Evolutionary conservation across 2,329 filamentous ascomycete genomes (phyloP), one percentile per base, ranked within the genome.

Genomic region (Colletotrichum sp.): DNA sequence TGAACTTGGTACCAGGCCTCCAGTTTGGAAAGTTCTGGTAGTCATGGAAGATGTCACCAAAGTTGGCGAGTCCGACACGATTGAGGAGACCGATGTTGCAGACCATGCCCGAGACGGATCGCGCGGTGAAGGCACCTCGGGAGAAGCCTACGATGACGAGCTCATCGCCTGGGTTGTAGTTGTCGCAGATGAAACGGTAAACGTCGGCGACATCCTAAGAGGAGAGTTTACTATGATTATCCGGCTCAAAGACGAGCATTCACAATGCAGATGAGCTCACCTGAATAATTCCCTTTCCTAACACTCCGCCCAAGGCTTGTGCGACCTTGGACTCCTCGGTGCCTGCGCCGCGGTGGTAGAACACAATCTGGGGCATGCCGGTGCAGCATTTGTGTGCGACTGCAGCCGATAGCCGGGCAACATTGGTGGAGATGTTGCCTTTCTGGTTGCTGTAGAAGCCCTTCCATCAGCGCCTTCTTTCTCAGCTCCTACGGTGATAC

Each of bases 261-360:
- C 2, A 9, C 2, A 28, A 26, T 0, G 13, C 28, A 24, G 30
- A 2, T 36, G 28, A 21, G 3, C 60, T 15, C 43, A 73, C 75
- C 55, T 79, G 73, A 8, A 77, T 76, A 13, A 82, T 71, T 15
- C 80, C 81, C n/a, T 78, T 76, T 3, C 81, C 81, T 4, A 80
- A 74, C 9, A 78, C 77, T 32, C 81, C 80, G 38, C 80, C 80
- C 1, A 79, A 76, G 9, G 72, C 75, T 48, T 79, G 75, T 18
- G 78, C 79, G n/a, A 75, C 75, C 48, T 77, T 78, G 38, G 77
- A 78, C 24, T 78, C 77, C 24, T 78, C 79, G 4, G 80, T 81
- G 2, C 83, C 84, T 26, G 83, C 82, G 9, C 84, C 84, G 9
- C 83, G 80, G 26, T 85, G 82, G 70, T 85, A 85, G 76, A 82